Percentiles rank a stretch among this genome's conserved stretches.
Conservation (phyloP, 164 flowering plant genomes). For the Sextonia rubra region DNA sequence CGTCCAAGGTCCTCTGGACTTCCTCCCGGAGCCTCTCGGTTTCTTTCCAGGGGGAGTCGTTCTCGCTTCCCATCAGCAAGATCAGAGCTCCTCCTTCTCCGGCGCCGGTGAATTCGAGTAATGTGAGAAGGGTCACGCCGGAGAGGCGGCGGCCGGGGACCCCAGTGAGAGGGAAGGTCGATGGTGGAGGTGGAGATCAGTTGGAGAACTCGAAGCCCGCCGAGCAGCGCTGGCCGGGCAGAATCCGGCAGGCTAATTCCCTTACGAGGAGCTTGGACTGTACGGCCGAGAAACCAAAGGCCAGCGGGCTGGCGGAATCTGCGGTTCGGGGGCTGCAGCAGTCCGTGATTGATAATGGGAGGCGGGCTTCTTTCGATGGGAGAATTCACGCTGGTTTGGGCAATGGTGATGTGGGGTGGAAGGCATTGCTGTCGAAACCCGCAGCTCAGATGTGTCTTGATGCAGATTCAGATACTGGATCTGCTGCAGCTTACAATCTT, state of each 20-base stretch:
- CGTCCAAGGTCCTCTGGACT: conserved; percentile 59
- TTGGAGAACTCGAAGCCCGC: conserved; percentile 56
- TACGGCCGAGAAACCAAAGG: conserved; percentile 21
- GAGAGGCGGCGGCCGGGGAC: conserved; percentile 53
- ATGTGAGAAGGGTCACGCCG: conserved; percentile 53
- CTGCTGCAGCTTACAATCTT: conserved; percentile 47
- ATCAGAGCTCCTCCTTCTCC: conserved; percentile 36
- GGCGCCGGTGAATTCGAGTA: conserved; percentile 22
- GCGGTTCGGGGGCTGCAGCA: conserved; percentile 39
- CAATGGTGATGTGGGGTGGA: conserved; percentile 33
- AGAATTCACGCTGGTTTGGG: conserved; percentile 43
- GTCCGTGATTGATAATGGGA: conserved; percentile 44
- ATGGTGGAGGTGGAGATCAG: conserved; percentile 43
- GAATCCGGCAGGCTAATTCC: conserved; percentile 37
- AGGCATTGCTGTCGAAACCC: conserved; percentile 13
- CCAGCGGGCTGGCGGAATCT: conserved; percentile 49
- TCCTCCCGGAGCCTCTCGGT: conserved; percentile 86
- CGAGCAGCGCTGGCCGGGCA: conserved; percentile 79
- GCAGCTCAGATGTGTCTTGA: background rate
- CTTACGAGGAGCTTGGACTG: conserved; percentile 68
- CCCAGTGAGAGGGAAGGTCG: conserved; percentile 30
- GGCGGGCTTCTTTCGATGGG: conserved; percentile 61
- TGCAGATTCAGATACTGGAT: conserved; percentile 16
- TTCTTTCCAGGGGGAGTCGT: conserved; percentile 94
- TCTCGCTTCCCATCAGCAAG: conserved; percentile 79